Percentiles rank a stretch among this genome's conserved stretches.
These are phyloP conservation scores for Panicum hallii DNA, from an alignment of 202 grass and related monocot genomes.

Conservation along the genomic window DNA sequence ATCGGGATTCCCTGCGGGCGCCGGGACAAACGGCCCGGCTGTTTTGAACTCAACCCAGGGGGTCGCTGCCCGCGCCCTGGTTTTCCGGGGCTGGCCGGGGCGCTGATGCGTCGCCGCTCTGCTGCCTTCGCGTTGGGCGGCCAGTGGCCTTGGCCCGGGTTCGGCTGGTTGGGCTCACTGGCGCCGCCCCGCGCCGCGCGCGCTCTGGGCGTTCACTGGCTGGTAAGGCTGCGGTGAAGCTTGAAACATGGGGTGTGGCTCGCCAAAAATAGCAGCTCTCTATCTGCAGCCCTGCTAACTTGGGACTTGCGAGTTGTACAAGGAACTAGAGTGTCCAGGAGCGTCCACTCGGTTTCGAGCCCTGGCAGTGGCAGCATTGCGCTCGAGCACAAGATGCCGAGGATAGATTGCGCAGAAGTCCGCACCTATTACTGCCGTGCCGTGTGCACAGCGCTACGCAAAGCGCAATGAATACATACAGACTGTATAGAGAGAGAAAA, in stretches of 20 bases:
- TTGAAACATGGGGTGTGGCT: constrained; percentile 37
- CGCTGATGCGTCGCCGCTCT: not conserved
- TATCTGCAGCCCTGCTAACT: not conserved
- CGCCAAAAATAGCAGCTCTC: constrained; percentile 39
- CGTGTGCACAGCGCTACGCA: not conserved
- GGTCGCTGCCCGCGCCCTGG: not conserved
- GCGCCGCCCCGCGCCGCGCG: constrained; percentile 15
- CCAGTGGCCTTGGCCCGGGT: not conserved
- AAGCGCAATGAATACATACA: not conserved
- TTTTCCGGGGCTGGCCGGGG: not conserved
- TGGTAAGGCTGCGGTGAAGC: constrained; percentile 51
- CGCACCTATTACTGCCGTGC: not conserved
- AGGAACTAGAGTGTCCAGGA: not conserved
- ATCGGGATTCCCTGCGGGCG: constrained; percentile 56
- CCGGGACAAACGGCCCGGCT: constrained; percentile 36
- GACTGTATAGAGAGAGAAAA: not conserved
- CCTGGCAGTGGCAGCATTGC: not conserved
- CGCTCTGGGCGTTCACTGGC: constrained; percentile 38
- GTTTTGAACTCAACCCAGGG: constrained; percentile 39
- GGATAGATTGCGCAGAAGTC: not conserved
- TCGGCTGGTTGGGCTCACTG: constrained; percentile 26
- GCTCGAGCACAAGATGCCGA: not conserved
- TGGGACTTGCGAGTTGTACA: not conserved
- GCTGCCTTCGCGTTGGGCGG: constrained; percentile 10
- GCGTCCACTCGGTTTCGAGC: not conserved